phyloP scores from a whole-genome alignment of 148 eudicot species.

The Euryodendron excelsum region DNA sequence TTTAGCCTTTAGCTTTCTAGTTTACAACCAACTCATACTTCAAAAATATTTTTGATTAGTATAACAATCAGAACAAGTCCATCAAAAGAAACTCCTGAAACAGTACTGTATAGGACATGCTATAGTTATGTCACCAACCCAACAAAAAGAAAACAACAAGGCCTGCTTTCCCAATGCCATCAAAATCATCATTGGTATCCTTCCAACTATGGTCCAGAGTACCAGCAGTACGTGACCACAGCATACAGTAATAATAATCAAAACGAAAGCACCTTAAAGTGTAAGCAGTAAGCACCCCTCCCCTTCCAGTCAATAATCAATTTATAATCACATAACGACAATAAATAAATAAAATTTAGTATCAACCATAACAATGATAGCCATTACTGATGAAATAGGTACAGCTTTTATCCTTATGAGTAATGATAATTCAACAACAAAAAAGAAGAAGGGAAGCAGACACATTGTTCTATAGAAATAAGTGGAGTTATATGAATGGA shows the following conservation, averaged over 20 bases:
- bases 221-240: not conserved
- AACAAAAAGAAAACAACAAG: too few relatives aligned
- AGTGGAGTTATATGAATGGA: not conserved
- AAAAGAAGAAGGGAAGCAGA: not conserved
- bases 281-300: not conserved
- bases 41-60: too few relatives aligned
- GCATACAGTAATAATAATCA: not conserved
- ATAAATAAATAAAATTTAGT: not conserved
- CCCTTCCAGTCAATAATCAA: not conserved
- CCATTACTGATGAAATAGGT: too few relatives aligned
- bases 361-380: too few relatives aligned
- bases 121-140: too few relatives aligned
- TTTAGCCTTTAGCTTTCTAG: too few relatives aligned
- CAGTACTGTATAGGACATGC: too few relatives aligned
- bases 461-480: not conserved
- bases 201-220: not conserved
- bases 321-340: not conserved
- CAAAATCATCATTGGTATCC: not conserved
- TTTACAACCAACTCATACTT: too few relatives aligned
- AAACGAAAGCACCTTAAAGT: not conserved
- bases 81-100: too few relatives aligned
- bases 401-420: not conserved
- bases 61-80: too few relatives aligned
- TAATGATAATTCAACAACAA: not conserved
- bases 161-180: not conserved